A percentile compares a stretch with the other conserved stretches of the same genome.
Evolutionary conservation across 495 filamentous ascomycete genomes (phyloP).

Genomic region (Venustampulla echinocandica): DNA sequence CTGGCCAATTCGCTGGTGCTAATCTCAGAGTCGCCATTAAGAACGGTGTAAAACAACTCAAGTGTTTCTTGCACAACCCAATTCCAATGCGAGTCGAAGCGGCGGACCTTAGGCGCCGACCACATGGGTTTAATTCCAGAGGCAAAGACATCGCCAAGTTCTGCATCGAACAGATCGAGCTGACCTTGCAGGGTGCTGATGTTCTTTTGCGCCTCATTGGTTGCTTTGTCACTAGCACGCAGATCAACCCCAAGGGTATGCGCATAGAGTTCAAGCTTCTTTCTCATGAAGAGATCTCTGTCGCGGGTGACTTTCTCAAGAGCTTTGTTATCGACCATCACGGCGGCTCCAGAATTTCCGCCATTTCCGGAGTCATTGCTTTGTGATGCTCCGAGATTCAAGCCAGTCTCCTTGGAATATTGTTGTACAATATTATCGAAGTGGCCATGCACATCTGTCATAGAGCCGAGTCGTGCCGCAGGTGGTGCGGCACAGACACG

Average conservation of each 20-base stretch:
- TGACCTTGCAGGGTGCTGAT: conserved; percentile 78
- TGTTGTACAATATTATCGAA: too few relatives aligned
- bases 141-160: conserved; percentile 91
- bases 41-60: conserved; percentile 94
- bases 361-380: neutral
- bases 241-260: conserved; percentile 92
- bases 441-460: too few relatives aligned
- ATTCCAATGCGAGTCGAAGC: conserved; percentile 97
- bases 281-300: neutral
- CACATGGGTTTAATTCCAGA: conserved; percentile 86
- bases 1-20: conserved; percentile 94
- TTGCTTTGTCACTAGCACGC: conserved; percentile 82
- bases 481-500: too few relatives aligned
- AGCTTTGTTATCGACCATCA: neutral
- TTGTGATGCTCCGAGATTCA: neutral
- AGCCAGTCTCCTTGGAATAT: too few relatives aligned
- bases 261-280: conserved; percentile 80
- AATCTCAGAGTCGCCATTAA: conserved; percentile 79
- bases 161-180: conserved; percentile 84
- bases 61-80: conserved; percentile 94
- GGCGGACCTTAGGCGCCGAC: conserved; percentile 82
- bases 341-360: neutral
- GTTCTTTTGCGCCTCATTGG: conserved; percentile 65
- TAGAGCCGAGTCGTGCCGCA: too few relatives aligned
- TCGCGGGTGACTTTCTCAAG: neutral